Evolutionary conservation across 495 filamentous ascomycete genomes (phyloP).

Genomic region (Trypethelium eluteriae): DNA sequence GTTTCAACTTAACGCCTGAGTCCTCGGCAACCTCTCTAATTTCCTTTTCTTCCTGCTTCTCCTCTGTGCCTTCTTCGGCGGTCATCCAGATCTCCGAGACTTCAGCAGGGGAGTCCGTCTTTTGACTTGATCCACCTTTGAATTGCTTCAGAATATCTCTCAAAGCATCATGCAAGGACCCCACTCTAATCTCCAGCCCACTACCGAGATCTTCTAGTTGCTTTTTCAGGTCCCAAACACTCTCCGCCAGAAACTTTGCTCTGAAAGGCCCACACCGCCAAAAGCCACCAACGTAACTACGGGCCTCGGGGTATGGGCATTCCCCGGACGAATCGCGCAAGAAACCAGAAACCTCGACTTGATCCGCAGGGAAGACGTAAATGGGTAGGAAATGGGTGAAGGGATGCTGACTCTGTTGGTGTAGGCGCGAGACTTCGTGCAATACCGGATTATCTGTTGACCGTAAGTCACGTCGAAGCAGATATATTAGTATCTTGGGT

Average conservation of each 20-base stretch:
- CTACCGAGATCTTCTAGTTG: constrained; percentile 48
- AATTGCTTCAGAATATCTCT: constrained; percentile 44
- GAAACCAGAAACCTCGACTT: constrained; percentile 65
- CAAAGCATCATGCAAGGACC: constrained; percentile 47
- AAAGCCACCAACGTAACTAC: constrained; percentile 49
- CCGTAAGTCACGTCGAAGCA: constrained; percentile 60
- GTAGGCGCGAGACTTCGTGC: constrained; percentile 42
- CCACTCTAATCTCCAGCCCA: constrained; percentile 57
- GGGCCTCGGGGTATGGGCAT: constrained; percentile 54
- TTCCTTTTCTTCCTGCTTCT: constrained; percentile 51
- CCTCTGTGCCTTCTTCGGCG: constrained; percentile 55
- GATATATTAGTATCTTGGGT: constrained; percentile 46
- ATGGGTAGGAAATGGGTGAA: constrained; percentile 62
- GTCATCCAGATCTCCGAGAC: constrained; percentile 63
- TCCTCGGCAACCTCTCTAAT: constrained; percentile 43
- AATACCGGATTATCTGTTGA: constrained; percentile 61
- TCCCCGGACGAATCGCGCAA: constrained; percentile 32
- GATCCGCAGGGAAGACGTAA: constrained; percentile 55
- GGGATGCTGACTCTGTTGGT: constrained; percentile 37
- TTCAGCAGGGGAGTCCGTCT: constrained; percentile 30
- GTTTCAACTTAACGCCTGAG: constrained; percentile 47
- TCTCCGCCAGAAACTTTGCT: constrained; percentile 58
- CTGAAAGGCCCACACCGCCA: constrained; percentile 63
- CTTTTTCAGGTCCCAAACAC: constrained; percentile 59
- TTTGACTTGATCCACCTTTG: constrained; percentile 17